Base-by-base conservation (phyloP, 129 eudicot species). In the Helianthus annuus region DNA sequence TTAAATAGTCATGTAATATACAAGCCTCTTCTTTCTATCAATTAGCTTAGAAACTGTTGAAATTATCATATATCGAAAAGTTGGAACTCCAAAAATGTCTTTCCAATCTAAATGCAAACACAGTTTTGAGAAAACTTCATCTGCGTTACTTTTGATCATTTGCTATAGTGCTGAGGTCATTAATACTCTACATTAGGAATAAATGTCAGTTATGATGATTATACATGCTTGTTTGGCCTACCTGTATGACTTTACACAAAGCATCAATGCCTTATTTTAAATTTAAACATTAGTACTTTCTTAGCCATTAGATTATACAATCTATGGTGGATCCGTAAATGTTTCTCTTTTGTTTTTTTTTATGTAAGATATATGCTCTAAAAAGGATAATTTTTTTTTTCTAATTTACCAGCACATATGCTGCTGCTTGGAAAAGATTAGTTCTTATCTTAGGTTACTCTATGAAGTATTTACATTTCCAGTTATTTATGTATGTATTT, bases 161-260 rank as follows among this genome's bases (percentile, higher is more conserved):
- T 29, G 59, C 69, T 45, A 13, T 29, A 13, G 4, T 48, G 61
- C 6, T 6, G 48, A 61, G 69, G 49, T 29, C 14, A 60, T 19
- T 60, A 40, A 53, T 69, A 51, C 19, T 7, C 14, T 52, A 15
- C 64, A 3, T 36, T 70, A 15, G 36, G 64, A 54, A 27, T 38
- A 40, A 16, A 54, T 19, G 4, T 12, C 17, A 10, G 45, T 27
- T 24, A 16, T 53, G 29, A 16, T 17, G 29, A 55, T 55, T 24
- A 3, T 55, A 3, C 12, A 2, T 11, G 17, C 32, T 17, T 55
- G 61, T 55, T 49, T n/a, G 32, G 61, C 60, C 61, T 10, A 15
- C 29, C 6, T 48, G n/a, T 53, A 36, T 53, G 49, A 70, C 64
- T 19, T 70, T 11, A 55, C 53, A 14, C 66, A 55, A 56, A 71